These are phyloP conservation scores for Trifolium dubium DNA, from an alignment of 306 rosid genomes.

Conservation along the genomic window DNA sequence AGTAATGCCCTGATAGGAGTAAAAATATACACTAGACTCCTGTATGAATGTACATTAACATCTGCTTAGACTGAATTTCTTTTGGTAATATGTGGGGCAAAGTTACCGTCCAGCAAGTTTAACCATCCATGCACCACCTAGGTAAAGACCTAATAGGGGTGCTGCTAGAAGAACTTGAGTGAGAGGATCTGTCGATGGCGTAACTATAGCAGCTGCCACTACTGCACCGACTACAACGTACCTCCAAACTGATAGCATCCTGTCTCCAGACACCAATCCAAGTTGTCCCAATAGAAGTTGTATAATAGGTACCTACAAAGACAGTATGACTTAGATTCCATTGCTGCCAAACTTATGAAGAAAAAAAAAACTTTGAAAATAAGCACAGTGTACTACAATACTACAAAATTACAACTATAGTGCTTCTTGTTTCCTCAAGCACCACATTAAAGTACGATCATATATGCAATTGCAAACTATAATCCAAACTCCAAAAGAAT, in stretches of 20 bases:
- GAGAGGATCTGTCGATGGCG: constrained; percentile 91
- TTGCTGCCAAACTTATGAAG: not conserved
- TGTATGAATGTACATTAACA: constrained; percentile 54
- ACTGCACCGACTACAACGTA: constrained; percentile 95
- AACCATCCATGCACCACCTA: constrained; percentile 95
- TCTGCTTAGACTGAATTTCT: constrained; percentile 12
- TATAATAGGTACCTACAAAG: constrained; percentile 76
- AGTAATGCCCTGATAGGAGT: constrained; percentile 35
- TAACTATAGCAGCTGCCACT: constrained; percentile 84
- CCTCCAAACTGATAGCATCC: constrained; percentile 97
- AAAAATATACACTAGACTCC: constrained; percentile 42
- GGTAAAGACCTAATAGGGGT: constrained; percentile 81
- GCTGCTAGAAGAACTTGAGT: constrained; percentile 89
- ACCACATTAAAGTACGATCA: not conserved
- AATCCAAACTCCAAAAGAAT: constrained; percentile 23
- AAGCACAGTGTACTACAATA: not conserved
- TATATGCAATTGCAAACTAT: constrained; percentile 13
- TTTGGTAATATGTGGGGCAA: constrained; percentile 16
- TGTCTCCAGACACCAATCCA: constrained; percentile 85
- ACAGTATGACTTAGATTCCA: constrained; percentile 35
- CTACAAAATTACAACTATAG: not conserved
- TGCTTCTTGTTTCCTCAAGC: constrained; percentile 26
- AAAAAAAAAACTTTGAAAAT: not conserved
- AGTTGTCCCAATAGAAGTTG: constrained; percentile 85
- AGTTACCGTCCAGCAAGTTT: constrained; percentile 75